Conservation (phyloP, 2,329 filamentous ascomycete genomes). For the Hypoxylon sp. region DNA sequence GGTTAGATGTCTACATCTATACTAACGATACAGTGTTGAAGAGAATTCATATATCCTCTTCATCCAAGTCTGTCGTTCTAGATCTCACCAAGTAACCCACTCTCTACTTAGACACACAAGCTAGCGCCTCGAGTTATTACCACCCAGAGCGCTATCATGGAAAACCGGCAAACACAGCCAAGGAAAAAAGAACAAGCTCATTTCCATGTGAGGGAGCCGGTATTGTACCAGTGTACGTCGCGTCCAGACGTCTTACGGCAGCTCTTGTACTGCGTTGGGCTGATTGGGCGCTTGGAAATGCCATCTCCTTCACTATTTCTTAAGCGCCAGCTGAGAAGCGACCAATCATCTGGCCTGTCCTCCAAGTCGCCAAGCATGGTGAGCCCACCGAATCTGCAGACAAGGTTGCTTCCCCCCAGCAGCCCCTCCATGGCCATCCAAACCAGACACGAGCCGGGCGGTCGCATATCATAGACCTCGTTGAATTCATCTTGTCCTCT, state of each 20-base stretch:
- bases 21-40: too few relatives aligned
- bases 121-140: conserved; percentile 2
- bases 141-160: conserved; percentile 4
- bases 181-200: conserved; percentile 8
- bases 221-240: conserved; percentile 24
- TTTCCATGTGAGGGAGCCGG: conserved; percentile 27
- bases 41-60: conserved; percentile 4
- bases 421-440: conserved; percentile 23
- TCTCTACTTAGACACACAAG: conserved; percentile 7
- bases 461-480: conserved; percentile 42
- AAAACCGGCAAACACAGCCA: conserved; percentile 21
- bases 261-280: conserved; percentile 30
- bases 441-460: conserved; percentile 34
- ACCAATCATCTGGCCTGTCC: conserved; percentile 40
- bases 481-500: conserved; percentile 32
- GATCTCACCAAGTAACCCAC: neutral
- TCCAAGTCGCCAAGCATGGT: conserved; percentile 36
- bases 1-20: too few relatives aligned
- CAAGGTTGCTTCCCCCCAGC: conserved; percentile 24
- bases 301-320: conserved; percentile 38
- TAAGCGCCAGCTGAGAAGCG: conserved; percentile 40
- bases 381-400: conserved; percentile 34
- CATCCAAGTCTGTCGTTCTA: neutral
- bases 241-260: conserved; percentile 6
- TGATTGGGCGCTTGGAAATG: conserved; percentile 44